These are phyloP conservation scores for Pinus tabuliformis DNA, from an alignment of 75 land plant genomes.

Conservation along the genomic window DNA sequence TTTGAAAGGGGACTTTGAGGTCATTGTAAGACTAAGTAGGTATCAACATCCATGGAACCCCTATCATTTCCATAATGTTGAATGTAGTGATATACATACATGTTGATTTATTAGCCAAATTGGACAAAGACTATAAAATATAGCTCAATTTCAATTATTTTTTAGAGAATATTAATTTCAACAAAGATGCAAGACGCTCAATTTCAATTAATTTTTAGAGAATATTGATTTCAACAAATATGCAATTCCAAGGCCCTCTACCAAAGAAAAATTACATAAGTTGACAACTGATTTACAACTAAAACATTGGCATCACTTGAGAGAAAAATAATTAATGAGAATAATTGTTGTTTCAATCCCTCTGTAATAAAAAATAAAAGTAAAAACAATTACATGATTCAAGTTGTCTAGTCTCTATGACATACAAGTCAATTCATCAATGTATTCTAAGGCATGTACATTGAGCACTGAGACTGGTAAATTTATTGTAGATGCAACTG, in stretches of 20 bases:
- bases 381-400: neutral
- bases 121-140: no score
- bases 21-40: no score
- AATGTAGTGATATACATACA: no score
- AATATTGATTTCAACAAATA: no score
- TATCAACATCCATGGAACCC: no score
- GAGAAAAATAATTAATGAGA: neutral
- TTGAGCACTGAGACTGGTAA: neutral
- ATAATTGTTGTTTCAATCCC: neutral
- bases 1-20: no score
- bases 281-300: neutral
- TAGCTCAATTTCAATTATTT: no score
- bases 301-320: neutral
- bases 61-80: no score
- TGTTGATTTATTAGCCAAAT: no score
- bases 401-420: neutral
- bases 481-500: neutral
- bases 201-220: no score
- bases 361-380: neutral
- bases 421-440: neutral
- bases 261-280: neutral
- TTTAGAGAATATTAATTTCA: no score
- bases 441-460: neutral
- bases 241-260: neutral
- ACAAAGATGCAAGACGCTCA: neutral